Evolutionary conservation across 2,329 filamentous ascomycete genomes (phyloP), one percentile per base, ranked within the genome.

Genomic region (Plectosphaerella plurivora): DNA sequence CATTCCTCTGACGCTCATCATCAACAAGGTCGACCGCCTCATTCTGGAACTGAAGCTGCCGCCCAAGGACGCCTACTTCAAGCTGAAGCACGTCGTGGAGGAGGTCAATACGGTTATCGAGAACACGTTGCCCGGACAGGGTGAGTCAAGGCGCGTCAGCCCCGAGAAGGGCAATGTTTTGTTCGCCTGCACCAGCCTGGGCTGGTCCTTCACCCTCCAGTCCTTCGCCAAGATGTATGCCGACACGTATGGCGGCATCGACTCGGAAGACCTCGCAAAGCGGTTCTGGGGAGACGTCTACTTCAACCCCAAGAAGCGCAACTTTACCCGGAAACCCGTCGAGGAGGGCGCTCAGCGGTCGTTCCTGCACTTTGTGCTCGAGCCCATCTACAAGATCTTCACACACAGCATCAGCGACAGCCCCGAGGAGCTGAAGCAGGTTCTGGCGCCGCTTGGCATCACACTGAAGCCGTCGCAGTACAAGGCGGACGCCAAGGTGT

Each of bases 131-230:
- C 93, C 94, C 4, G 87, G 90, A 2, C 83, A 84, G 61, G 91
- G 92, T 25, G 89, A 90, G 63, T 84, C 81, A 55, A 84, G 83
- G 69, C 84, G 94, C 58, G 72, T 99, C 57, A 97, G 93, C 60
- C 94, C 94, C 0, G 94, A 99, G 66, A 96, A 92, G 73, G 94
- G 94, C 56, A 99, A 99, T 66, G 94, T 99, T n/a, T 86, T 95
- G 10, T 99, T 99, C 66, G 89, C 93, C 1, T 96, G 91, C 68
- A 90, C 89, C 48, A 88, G 85, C 55, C 93, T 97, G 87, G 88
- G 89, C 52, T 99, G 94, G 94, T 96, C 91, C 68, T 97, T 99
- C 68, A 97, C 92, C 0, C 75, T 99, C 35, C 86, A 87, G 56
- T 97, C 92, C 2, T 99, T 99, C 66, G 88, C 94, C 12, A 92